Evolutionary conservation across 208 protist genomes (phyloP).

Genomic region (Acanthamoeba healyi): DNA sequence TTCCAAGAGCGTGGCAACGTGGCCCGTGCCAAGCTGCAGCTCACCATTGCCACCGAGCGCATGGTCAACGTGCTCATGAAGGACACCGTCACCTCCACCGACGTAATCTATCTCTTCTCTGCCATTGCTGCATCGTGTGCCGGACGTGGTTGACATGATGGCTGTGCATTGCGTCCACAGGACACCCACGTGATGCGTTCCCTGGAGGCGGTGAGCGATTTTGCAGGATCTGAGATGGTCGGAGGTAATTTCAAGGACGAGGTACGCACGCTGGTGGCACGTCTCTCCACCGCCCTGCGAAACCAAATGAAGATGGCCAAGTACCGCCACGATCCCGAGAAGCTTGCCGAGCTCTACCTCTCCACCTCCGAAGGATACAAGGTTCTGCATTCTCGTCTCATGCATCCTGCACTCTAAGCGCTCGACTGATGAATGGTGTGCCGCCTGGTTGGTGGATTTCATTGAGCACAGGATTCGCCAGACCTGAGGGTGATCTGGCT

Average conservation of each 20-base stretch:
- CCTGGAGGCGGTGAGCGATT: slow-evolving; percentile 14
- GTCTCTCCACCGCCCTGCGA: slow-evolving; percentile 39
- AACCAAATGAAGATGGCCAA: slow-evolving; percentile 58
- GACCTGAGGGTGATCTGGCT: slow-evolving; percentile 87
- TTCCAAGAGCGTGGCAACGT: slow-evolving; percentile 77
- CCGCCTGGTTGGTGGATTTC: too few relatives aligned
- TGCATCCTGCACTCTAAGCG: too few relatives aligned
- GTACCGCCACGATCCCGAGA: slow-evolving; percentile 63
- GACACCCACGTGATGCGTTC: slow-evolving; percentile 56
- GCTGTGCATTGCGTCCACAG: neutral
- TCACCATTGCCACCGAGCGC: slow-evolving; percentile 74
- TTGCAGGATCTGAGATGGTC: slow-evolving; percentile 20
- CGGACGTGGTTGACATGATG: too few relatives aligned
- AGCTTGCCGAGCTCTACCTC: slow-evolving; percentile 42
- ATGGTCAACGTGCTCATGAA: slow-evolving; percentile 64
- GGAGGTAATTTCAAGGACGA: slow-evolving; percentile 42
- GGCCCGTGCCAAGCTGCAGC: slow-evolving; percentile 80
- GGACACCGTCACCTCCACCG: slow-evolving; percentile 2
- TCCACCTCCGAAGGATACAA: slow-evolving; percentile 9
- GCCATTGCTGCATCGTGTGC: too few relatives aligned
- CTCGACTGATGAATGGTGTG: too few relatives aligned
- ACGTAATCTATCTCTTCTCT: neutral
- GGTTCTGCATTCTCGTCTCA: neutral
- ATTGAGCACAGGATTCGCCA: slow-evolving; percentile 82
- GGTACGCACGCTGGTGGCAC: slow-evolving; percentile 40